Evolutionary conservation across 768 basidiomycete species (phyloP), one percentile per base, ranked within the genome.

Genomic region (Tephrocybe rancida): DNA sequence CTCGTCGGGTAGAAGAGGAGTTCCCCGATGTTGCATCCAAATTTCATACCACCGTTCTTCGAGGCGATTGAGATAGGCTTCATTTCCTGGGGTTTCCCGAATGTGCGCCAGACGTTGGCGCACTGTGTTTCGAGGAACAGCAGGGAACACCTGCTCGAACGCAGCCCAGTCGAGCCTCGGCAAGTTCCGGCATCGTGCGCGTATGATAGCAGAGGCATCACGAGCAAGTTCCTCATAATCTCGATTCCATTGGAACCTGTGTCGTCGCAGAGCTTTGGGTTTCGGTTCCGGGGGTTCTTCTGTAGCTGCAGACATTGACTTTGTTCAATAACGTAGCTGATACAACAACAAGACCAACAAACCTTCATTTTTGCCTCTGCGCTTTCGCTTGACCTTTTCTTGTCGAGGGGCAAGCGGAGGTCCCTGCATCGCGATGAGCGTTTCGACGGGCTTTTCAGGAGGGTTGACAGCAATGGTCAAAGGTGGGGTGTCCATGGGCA

Each of bases 141-240:
- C 81, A 1, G 88, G 88, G 67, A 95, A 95, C 8, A 93, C 82
- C 63, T 90, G 87, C 53, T 85, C 83, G 46, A 92, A 77, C 7
- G 88, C 88, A 14, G 75, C 78, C 77, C 87, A 87, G 58, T 91
- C 87, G 46, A 90, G 74, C 52, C 83, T 80, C 29, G 80, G 71
- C 14, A 76, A 67, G 53, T 73, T 65, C 34, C 89, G 81, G 63
- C 88, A 89, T 14, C 95, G 87, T 30, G 87, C 88, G 60, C 83
- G 82, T 53, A 98, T 83, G 58, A 98, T 86, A 10, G 84, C 88
- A 42, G 85, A 86, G 0, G 88, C 87, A 64, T 98, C 96, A 49
- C 88, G 83, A 22, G 88, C 87, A 34, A 95, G 80, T 55, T 98
- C 96, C 51, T 98, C 94, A 51, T 87, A 92, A 45, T 95, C 91